Percentiles rank a stretch among this genome's conserved stretches.
Conservation (phyloP, 2,329 filamentous ascomycete species). For the Fusarium succisae region DNA sequence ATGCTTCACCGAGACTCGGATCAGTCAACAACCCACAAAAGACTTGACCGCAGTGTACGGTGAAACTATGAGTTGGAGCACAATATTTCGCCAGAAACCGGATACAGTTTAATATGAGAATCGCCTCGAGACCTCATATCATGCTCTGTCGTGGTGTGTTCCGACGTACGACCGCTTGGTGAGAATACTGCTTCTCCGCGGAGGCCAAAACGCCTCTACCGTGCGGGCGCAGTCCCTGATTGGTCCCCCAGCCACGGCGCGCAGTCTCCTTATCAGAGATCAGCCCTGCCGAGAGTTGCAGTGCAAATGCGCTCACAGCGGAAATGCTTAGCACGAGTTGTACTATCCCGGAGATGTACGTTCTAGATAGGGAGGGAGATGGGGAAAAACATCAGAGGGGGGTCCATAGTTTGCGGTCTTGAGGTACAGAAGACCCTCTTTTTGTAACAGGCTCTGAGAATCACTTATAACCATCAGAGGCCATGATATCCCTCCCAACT, state of each 20-base stretch:
- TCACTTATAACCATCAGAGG: constrained; percentile 31
- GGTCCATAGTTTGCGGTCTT: constrained; percentile 15
- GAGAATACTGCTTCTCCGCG: constrained; percentile 37
- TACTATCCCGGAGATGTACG: constrained; percentile 36
- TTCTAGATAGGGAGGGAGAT: constrained; percentile 34
- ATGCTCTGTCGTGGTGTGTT: constrained; percentile 25
- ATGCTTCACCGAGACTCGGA: constrained; percentile 16
- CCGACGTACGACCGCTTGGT: constrained; percentile 33
- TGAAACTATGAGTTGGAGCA: background rate
- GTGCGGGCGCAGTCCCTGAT: constrained; percentile 20
- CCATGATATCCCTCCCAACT: background rate
- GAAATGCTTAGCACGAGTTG: constrained; percentile 30
- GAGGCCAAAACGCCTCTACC: background rate
- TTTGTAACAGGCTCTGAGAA: constrained; percentile 5
- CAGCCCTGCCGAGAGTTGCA: constrained; percentile 12
- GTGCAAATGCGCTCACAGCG: constrained; percentile 22
- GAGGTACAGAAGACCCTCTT: constrained; percentile 20
- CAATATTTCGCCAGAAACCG: constrained; percentile 6
- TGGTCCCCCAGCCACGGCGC: constrained; percentile 10
- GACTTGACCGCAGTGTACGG: background rate
- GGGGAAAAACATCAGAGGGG: constrained; percentile 12
- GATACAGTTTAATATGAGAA: constrained; percentile 13
- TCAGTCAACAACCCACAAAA: constrained; percentile 14
- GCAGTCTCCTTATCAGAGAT: constrained; percentile 39
- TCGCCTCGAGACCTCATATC: constrained; percentile 21